Percentiles rank a stretch among this genome's conserved stretches.
phyloP scores from a whole-genome alignment of 495 filamentous ascomycete genomes.

The Trichoderma asperelloides region DNA sequence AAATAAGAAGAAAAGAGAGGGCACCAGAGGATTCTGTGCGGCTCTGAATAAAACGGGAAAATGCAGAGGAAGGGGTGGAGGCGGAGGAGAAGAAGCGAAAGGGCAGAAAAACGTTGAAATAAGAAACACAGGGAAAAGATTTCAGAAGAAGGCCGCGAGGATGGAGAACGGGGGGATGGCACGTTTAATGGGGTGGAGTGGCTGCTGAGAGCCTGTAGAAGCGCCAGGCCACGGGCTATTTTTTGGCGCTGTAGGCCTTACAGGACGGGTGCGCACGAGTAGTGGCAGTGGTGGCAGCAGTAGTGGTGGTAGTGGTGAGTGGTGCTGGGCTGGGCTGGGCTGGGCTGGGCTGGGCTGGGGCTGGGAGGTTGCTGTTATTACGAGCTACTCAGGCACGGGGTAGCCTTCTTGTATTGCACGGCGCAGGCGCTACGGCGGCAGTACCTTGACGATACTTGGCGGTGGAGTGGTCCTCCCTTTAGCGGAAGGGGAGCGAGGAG shows the following conservation, averaged over 20 bases:
- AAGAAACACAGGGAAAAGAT: constrained; percentile 19
- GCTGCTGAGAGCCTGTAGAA: background rate
- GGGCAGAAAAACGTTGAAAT: constrained; percentile 8
- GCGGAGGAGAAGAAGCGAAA: constrained; percentile 19
- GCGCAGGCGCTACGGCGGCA: background rate
- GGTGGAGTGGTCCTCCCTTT: background rate
- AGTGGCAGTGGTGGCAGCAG: no score
- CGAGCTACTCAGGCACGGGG: background rate
- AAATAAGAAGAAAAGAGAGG: constrained; percentile 7
- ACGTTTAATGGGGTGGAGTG: constrained; percentile 9
- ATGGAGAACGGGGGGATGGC: constrained; percentile 6
- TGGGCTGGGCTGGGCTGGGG: no score
- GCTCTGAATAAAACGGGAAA: constrained; percentile 23
- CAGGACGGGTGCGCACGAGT: no score
- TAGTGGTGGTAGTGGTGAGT: no score
- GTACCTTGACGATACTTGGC: background rate
- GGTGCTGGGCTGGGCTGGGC: no score
- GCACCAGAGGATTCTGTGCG: constrained; percentile 16
- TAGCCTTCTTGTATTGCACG: background rate
- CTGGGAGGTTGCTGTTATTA: background rate
- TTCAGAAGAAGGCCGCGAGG: constrained; percentile 19
- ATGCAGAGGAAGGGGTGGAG: constrained; percentile 18
- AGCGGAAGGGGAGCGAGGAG: background rate
- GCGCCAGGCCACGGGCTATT: background rate
- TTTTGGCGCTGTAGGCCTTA: no score